These are phyloP conservation scores for Chenopodium suecicum DNA, from an alignment of 148 eudicot species.

Conservation along the genomic window DNA sequence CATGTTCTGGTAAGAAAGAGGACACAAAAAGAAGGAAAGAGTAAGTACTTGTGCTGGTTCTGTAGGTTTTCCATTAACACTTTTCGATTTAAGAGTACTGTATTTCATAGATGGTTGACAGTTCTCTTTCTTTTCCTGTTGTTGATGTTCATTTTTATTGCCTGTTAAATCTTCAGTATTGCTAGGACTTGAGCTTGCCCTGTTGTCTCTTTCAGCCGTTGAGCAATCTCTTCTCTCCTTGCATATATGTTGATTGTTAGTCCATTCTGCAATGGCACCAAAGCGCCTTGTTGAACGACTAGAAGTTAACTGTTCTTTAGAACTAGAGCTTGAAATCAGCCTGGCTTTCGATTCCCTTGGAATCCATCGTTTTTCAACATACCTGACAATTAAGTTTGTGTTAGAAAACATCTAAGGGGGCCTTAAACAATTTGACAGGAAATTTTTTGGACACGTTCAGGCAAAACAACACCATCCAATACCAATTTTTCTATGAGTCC, in stretches of 20 bases:
- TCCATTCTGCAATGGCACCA: constrained; percentile 25
- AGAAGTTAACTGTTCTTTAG: constrained; percentile 15
- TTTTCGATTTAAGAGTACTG: constrained; percentile 8
- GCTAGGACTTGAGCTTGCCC: neutral
- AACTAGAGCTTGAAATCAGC: constrained; percentile 23
- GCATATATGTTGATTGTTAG: constrained; percentile 20
- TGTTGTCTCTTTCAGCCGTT: constrained; percentile 22
- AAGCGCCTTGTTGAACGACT: constrained; percentile 20
- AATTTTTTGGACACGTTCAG: neutral
- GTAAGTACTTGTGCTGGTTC: constrained; percentile 31
- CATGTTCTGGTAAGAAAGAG: neutral
- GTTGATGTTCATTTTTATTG: constrained; percentile 13
- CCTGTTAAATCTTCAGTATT: constrained; percentile 5
- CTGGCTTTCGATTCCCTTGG: constrained; percentile 39
- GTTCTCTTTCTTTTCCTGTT: constrained; percentile 22
- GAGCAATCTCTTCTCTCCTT: constrained; percentile 24
- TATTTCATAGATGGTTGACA: constrained; percentile 20
- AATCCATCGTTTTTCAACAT: constrained; percentile 60
- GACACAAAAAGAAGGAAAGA: neutral
- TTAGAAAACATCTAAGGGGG: neutral
- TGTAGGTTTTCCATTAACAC: constrained; percentile 11
- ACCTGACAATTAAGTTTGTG: constrained; percentile 33
- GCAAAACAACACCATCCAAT: constrained; percentile 6
- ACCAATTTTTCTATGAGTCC: constrained; percentile 28
- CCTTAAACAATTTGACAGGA: neutral